These are phyloP conservation scores for Pyricularia sp. DNA, from an alignment of 2,329 filamentous ascomycete species.

Conservation along the genomic window DNA sequence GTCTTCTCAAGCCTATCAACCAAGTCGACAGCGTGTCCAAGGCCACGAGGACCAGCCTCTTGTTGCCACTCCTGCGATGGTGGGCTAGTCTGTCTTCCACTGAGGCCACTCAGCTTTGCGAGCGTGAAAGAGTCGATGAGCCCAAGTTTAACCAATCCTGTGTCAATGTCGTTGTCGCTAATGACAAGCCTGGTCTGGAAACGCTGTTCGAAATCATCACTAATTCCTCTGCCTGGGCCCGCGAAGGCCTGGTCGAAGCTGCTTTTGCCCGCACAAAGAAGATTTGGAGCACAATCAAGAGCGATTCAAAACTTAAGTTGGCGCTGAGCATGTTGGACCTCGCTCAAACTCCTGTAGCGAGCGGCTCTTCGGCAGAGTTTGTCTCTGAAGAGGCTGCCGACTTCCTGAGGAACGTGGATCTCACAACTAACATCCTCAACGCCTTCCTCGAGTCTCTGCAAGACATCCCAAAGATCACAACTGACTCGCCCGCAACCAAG, in stretches of 20 bases:
- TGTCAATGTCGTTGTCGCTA: slow-evolving; percentile 43
- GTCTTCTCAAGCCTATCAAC: slow-evolving; percentile 63
- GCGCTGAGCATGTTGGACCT: slow-evolving; percentile 56
- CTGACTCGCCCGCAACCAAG: slow-evolving; percentile 66
- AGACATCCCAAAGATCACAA: slow-evolving; percentile 61
- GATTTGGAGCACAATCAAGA: slow-evolving; percentile 66
- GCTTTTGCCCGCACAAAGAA: slow-evolving; percentile 61
- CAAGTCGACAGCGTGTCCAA: slow-evolving; percentile 62
- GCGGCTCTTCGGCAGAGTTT: slow-evolving; percentile 28
- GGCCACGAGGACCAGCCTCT: slow-evolving; percentile 58
- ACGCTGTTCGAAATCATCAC: slow-evolving; percentile 39
- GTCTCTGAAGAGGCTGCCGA: slow-evolving; percentile 57
- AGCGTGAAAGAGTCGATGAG: slow-evolving; percentile 21
- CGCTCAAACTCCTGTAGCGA: slow-evolving; percentile 22
- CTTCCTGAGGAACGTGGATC: slow-evolving; percentile 61
- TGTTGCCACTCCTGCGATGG: slow-evolving; percentile 65
- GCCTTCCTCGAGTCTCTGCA: slow-evolving; percentile 68
- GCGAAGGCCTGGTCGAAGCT: slow-evolving; percentile 49
- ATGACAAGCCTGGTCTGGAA: slow-evolving; percentile 41
- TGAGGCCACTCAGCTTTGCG: slow-evolving; percentile 41
- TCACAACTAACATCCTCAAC: slow-evolving; percentile 63
- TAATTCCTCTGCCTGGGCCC: slow-evolving; percentile 27
- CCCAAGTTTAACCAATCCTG: slow-evolving; percentile 25
- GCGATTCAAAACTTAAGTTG: slow-evolving; percentile 47
- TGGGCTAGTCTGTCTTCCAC: slow-evolving; percentile 52